Conservation (phyloP, 192 early-diverging fungal species). For the Coemansia sp. region DNA sequence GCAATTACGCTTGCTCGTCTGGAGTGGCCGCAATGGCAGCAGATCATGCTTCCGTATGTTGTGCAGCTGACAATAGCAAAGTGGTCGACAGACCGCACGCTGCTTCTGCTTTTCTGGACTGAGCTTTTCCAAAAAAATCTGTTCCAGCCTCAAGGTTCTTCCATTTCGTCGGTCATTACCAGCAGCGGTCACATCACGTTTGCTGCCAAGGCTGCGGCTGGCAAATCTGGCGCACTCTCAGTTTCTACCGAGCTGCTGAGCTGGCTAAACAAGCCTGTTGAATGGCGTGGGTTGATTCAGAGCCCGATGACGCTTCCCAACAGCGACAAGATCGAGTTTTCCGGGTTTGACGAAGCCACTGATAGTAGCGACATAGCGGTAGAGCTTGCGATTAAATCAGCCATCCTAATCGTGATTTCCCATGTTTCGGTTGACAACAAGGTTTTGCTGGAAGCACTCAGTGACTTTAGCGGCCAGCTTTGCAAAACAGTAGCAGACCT, state of each 20-base stretch:
- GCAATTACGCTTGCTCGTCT: constrained; percentile 68
- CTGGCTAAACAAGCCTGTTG: constrained; percentile 35
- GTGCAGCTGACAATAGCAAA: constrained; percentile 36
- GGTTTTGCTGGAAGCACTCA: constrained; percentile 19
- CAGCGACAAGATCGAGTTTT: constrained; percentile 15
- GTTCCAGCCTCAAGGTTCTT: constrained; percentile 7
- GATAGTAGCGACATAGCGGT: not conserved
- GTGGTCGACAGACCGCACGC: constrained; percentile 18
- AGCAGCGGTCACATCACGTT: constrained; percentile 44
- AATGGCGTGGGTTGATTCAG: constrained; percentile 18
- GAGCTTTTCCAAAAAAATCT: constrained; percentile 30
- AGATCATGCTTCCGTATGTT: constrained; percentile 74
- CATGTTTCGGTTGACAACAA: constrained; percentile 22
- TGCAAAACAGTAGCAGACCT: constrained; percentile 16
- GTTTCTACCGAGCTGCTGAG: constrained; percentile 25
- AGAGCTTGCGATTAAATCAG: constrained; percentile 26
- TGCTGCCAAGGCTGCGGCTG: constrained; percentile 5
- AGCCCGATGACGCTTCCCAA: constrained; percentile 27
- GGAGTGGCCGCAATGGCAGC: constrained; percentile 73
- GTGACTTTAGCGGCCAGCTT: constrained; percentile 18
- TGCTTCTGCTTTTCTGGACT: constrained; percentile 38
- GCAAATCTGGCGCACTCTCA: constrained; percentile 7
- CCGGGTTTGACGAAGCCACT: constrained; percentile 15
- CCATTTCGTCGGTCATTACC: constrained; percentile 32
- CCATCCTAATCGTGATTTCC: constrained; percentile 25